Conservation (phyloP, 352 stramenopile species). For the Pythium periplocum region DNA sequence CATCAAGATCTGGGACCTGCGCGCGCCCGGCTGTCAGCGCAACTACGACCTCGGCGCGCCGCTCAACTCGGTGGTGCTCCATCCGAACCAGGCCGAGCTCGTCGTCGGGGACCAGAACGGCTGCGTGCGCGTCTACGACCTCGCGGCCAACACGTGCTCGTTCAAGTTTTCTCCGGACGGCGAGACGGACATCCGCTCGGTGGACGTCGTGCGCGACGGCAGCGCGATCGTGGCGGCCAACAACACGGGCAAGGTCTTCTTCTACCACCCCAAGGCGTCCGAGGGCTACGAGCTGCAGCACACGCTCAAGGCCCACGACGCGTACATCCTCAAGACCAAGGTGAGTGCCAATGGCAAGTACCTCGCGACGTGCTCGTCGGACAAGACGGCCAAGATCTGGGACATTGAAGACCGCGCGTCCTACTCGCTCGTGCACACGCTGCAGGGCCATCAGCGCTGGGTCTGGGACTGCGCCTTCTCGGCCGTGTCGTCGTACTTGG, state of each 20-base stretch:
- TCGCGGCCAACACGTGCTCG: constrained; percentile 70
- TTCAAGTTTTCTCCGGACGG: constrained; percentile 62
- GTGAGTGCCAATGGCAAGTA: constrained; percentile 83
- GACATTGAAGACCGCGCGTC: constrained; percentile 33
- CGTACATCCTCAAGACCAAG: constrained; percentile 89
- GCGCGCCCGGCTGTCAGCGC: constrained; percentile 76
- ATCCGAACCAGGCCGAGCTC: constrained; percentile 92
- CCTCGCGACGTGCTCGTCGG: constrained; percentile 91
- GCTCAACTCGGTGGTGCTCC: constrained; percentile 94
- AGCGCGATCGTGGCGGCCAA: constrained; percentile 90
- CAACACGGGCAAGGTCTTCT: constrained; percentile 94
- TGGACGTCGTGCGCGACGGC: constrained; percentile 92
- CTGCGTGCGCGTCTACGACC: constrained; percentile 89
- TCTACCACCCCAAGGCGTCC: constrained; percentile 76
- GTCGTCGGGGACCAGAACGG: constrained; percentile 92
- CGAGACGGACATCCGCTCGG: constrained; percentile 84
- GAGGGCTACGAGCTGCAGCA: constrained; percentile 64
- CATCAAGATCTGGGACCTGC: constrained; percentile 93
- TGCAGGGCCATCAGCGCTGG: constrained; percentile 92
- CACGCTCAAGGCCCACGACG: constrained; percentile 81
- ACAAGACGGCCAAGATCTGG: constrained; percentile 93
- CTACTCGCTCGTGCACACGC: constrained; percentile 63
- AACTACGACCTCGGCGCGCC: constrained; percentile 85
- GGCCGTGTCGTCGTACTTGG: constrained; percentile 96
- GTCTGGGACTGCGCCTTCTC: constrained; percentile 98